Conservation (phyloP, 208 protist species). For the Acanthamoeba divionensis region DNA sequence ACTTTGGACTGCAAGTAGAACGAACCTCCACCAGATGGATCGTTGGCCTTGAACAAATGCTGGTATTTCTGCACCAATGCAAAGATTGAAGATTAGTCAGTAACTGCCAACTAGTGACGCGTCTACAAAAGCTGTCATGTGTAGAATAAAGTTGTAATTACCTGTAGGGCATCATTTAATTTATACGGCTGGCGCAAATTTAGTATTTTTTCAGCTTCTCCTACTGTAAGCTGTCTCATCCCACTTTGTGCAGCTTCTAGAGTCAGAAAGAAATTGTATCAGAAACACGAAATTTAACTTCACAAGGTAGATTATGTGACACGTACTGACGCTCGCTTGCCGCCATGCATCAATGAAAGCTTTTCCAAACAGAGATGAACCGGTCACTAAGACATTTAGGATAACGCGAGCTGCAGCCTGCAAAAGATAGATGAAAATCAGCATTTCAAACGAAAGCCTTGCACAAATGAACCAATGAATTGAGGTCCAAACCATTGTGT, state of each 20-base stretch:
- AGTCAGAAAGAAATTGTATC: too few relatives aligned
- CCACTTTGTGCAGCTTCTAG: background rate
- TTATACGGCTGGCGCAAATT: background rate
- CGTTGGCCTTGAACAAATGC: constrained; percentile 55
- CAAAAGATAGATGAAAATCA: background rate
- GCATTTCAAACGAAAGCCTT: too few relatives aligned
- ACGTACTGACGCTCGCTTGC: constrained; percentile 42
- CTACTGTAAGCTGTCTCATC: background rate
- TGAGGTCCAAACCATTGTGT: background rate
- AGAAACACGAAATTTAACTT: background rate
- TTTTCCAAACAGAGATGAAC: background rate
- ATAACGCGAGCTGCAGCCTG: background rate
- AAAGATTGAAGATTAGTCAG: too few relatives aligned
- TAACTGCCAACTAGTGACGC: background rate
- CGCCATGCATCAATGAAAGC: constrained; percentile 45
- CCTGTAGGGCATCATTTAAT: background rate
- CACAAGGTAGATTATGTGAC: too few relatives aligned
- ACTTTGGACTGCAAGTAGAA: constrained; percentile 59
- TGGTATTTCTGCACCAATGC: constrained; percentile 3
- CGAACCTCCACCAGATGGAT: constrained; percentile 15
- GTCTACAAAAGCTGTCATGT: too few relatives aligned
- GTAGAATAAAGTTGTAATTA: background rate
- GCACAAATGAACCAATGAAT: background rate
- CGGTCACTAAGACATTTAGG: constrained; percentile 17
- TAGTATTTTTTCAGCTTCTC: constrained; percentile 36